Conservation (phyloP, 768 basidiomycete species). For the Pholiota molesta region DNA sequence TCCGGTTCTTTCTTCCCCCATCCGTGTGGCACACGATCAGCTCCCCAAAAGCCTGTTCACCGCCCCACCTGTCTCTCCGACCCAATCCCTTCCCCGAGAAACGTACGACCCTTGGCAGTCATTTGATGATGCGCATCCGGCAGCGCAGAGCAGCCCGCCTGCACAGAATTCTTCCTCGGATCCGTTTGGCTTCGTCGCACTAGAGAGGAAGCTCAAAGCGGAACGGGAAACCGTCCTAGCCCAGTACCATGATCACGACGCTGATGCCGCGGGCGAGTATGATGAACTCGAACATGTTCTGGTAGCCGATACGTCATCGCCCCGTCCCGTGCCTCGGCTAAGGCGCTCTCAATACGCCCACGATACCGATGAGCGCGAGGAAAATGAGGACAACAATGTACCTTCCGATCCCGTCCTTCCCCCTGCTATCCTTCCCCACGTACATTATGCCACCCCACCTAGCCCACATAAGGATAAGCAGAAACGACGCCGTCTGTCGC, state of each 20-base stretch:
- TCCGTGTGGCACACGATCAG: background rate
- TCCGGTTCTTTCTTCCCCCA: conserved; percentile 18
- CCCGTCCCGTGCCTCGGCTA: conserved; percentile 27
- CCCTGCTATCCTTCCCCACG: background rate
- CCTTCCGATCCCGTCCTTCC: conserved; percentile 7
- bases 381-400: conserved; percentile 7
- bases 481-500: conserved; percentile 29
- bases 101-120: conserved; percentile 25
- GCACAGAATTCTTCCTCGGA: conserved; percentile 38
- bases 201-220: conserved; percentile 52
- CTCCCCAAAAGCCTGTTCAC: conserved; percentile 5
- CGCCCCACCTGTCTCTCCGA: conserved; percentile 12
- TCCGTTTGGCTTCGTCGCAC: conserved; percentile 60
- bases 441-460: conserved; percentile 29
- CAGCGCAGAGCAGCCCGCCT: conserved; percentile 15
- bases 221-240: conserved; percentile 32
- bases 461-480: conserved; percentile 37
- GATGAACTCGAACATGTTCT: conserved; percentile 26
- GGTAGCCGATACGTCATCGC: conserved; percentile 33
- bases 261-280: conserved; percentile 12
- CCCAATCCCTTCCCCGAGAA: conserved; percentile 10
- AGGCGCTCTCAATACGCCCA: conserved; percentile 19
- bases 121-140: conserved; percentile 20
- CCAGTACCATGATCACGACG: conserved; percentile 12
- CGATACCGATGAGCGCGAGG: conserved; percentile 11